Base-by-base conservation (phyloP, 345 rosid genomes). In the Eucalyptus tenuipes region DNA sequence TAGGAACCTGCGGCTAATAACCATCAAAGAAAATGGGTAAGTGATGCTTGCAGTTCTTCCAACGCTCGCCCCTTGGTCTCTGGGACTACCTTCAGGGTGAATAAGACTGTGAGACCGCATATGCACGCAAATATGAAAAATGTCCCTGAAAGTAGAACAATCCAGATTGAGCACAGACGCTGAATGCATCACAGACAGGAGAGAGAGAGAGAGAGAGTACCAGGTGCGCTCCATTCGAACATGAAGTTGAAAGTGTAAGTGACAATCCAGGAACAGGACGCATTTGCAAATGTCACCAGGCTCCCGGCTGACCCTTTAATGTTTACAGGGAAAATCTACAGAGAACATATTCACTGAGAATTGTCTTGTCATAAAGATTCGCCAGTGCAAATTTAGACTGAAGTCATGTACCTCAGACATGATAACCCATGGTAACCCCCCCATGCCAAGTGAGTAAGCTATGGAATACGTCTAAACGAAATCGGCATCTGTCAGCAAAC, bases 1-100 rank as follows among this genome's bases (percentile, higher is more conserved):
- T 37, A 66, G 17, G 40, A 66, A 15, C 40, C 22, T 31, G 22
- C 79, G 22, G 40, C 79, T 66, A 37, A 15, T 66, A 40, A 49
- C 33, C 61, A 33, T 49, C 53, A 15, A 17, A 31, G 81, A 71
- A 71, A 71, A 33, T 33, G 81, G 49, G 89, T 87, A 49, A 94
- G 64, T 3, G 94, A 92, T 47, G 92, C 91, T 89, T 94, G 95
- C 89, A 94, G 88, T 88, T 94, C 96, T 92, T 94, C 96, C 31
- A 94, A 88, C n/a, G 96, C 93, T 66, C 64, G 90, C 44, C 94
- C 96, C 89, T 93, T 94, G 10, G 96, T 95, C 93, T 95, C 96
- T 5, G 95, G 95, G 22, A 94, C 94, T 85, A 93, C 27, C 87
- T 88, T 90, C 84, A 91, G 59, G 44, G 44, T 42, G 44, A 42